A percentile compares a stretch with the other conserved stretches of the same genome.
These are phyloP conservation scores for Cyanidiococcus yangmingshanensis DNA, from an alignment of 23 red algal species.

Conservation along the genomic window DNA sequence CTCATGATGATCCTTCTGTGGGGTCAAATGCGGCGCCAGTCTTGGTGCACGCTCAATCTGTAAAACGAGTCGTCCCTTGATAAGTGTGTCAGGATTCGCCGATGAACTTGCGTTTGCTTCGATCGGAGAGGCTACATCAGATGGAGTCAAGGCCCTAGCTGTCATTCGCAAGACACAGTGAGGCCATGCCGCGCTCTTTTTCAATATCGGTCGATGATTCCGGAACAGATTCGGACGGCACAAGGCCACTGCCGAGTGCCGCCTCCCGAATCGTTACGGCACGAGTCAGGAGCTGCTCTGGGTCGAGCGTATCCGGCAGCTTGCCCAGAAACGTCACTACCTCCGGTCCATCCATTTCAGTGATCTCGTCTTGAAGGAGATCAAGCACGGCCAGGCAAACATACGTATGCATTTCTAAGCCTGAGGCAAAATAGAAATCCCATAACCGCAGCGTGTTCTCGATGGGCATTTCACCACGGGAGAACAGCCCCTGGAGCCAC, in stretches of 20 bases:
- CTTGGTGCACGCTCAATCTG: too few species aligned
- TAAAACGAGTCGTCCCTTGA: too few species aligned
- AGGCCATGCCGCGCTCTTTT: background rate
- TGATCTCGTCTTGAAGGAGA: constrained; percentile 60
- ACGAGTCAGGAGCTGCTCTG: constrained; percentile 61
- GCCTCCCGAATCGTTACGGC: constrained; percentile 39
- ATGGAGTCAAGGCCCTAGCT: too few species aligned
- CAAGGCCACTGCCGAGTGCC: constrained; percentile 23
- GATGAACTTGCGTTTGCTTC: too few species aligned
- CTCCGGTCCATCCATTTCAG: constrained; percentile 75
- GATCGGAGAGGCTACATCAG: too few species aligned
- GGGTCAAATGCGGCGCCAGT: too few species aligned
- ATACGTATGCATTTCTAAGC: constrained; percentile 55
- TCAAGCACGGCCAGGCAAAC: constrained; percentile 81
- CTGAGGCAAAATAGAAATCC: constrained; percentile 69
- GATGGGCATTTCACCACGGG: constrained; percentile 42
- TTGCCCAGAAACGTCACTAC: constrained; percentile 44
- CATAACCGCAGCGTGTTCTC: constrained; percentile 55
- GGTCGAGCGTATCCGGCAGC: constrained; percentile 48
- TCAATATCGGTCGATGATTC: background rate
- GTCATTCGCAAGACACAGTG: too few species aligned
- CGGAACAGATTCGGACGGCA: background rate
- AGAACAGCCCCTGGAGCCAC: constrained; percentile 56
- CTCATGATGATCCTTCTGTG: too few species aligned
- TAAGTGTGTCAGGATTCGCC: too few species aligned